Base-by-base conservation (phyloP, 176 grass and related monocot genomes). In the Secale cereale region DNA sequence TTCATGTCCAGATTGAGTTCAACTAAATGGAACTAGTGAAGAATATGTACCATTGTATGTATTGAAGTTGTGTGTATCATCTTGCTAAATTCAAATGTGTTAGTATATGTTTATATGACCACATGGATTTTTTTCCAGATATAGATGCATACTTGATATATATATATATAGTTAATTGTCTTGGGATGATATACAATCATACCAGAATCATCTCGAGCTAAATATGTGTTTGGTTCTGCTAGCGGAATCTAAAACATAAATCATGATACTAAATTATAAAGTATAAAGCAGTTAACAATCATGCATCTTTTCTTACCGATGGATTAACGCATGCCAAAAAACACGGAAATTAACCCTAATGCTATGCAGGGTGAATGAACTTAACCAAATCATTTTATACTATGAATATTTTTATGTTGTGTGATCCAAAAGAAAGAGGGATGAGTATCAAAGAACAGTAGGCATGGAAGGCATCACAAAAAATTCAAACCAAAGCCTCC, bases 401-500 rank as follows among this genome's bases (percentile, higher is more conserved):
- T 12, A 66, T 57, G 6, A 28, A 59, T 85, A 22, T 27, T 32
- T 52, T 40, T 89, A 50, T 87, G 12, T 20, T 32, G 7, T 27
- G 33, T 19, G 33, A 32, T 37, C 25, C 59, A 14, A 74, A 83
- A 79, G 57, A 57, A 84, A 74, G 32, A 80, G 67, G 60, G 59
- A 85, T 60, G 10, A 76, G 69, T 26, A 80, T 68, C 59, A 22
- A 80, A 59, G 14, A 74, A 66, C 6, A 1, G 67, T 59, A 80
- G 67, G 76, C 76, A 66, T 89, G 68, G 59, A 59, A 89, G 59
- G 76, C 76, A 89, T 79, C 56, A 79, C 31, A 37, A 45, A 85
- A 45, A 72, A 56, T 26, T 73, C 7, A 84, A 59, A 69, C 52
- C 39, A 22, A 57, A 28, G 5, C 52, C 36, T 40, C 56, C 36